Percentiles rank a stretch among this genome's conserved stretches.
Evolutionary conservation across 345 rosid species (phyloP).

Genomic region (Mallotus nudiflorus): DNA sequence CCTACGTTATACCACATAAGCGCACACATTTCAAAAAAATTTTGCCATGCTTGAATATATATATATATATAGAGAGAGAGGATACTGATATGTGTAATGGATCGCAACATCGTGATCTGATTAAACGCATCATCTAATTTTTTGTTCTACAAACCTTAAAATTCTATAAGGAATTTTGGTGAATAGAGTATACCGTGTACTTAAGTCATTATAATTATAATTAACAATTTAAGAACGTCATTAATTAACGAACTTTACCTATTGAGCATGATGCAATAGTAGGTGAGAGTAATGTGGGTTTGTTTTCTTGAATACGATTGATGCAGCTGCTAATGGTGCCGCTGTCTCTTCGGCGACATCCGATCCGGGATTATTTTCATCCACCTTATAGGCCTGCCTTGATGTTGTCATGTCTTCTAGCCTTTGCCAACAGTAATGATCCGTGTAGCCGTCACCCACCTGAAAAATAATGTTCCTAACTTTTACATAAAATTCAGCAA

Average conservation of each 20-base stretch:
- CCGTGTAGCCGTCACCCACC: constrained; percentile 91
- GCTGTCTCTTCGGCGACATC: constrained; percentile 84
- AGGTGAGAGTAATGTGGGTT: constrained; percentile 74
- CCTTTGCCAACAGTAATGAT: constrained; percentile 94
- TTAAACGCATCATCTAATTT: no score
- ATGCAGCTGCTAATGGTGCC: constrained; percentile 85
- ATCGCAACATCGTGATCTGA: no score
- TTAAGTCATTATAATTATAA: not conserved
- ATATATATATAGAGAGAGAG: no score
- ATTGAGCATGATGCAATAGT: constrained; percentile 63
- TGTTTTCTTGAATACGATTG: constrained; percentile 66
- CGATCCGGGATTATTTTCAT: constrained; percentile 71
- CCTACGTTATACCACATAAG: no score
- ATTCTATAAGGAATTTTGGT: constrained; percentile 13
- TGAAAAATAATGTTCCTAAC: constrained; percentile 18
- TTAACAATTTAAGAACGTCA: not conserved
- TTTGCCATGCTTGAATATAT: no score
- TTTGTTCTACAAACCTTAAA: not conserved
- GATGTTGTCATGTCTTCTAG: constrained; percentile 97
- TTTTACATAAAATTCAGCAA: no score
- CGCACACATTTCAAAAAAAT: no score
- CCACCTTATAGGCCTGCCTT: constrained; percentile 64
- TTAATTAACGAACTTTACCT: constrained; percentile 40
- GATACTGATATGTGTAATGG: no score
- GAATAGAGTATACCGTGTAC: constrained; percentile 8